Percentiles rank a stretch among this genome's conserved stretches.
phyloP scores from a whole-genome alignment of 352 stramenopile genomes.

The Pseudoperonospora humuli region DNA sequence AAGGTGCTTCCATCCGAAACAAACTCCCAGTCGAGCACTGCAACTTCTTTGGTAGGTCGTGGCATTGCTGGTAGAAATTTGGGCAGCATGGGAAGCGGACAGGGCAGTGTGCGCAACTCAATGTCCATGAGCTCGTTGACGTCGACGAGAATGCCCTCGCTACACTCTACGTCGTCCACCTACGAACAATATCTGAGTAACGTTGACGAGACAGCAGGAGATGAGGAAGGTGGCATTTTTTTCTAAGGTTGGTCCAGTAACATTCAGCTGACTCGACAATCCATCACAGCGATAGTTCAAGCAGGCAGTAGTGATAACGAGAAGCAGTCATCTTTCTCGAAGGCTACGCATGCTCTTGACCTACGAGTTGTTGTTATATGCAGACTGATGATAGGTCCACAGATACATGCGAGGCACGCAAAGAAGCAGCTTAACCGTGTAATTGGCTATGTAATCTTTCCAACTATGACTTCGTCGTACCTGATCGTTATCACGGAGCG shows the following conservation, averaged over 20 bases:
- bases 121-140: constrained; percentile 86
- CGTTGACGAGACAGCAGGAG: constrained; percentile 72
- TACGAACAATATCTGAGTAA: constrained; percentile 87
- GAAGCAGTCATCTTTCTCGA: constrained; percentile 9
- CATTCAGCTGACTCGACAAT: constrained; percentile 7
- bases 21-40: constrained; percentile 1
- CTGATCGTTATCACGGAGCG: too few species aligned
- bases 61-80: constrained; percentile 23
- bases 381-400: constrained; percentile 6
- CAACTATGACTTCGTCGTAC: too few species aligned
- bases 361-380: constrained; percentile 7
- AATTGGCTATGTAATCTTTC: too few species aligned
- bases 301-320: constrained; percentile 4
- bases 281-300: constrained; percentile 12
- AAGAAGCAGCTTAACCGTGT: too few species aligned
- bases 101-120: constrained; percentile 38
- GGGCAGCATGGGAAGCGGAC: constrained; percentile 11
- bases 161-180: constrained; percentile 63
- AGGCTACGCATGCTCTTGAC: constrained; percentile 3
- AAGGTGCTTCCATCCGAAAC: constrained; percentile 10
- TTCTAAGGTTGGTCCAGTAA: constrained; percentile 41
- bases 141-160: constrained; percentile 37
- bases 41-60: constrained; percentile 12
- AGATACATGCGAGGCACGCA: constrained; percentile 1
- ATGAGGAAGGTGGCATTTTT: constrained; percentile 77